Conservation (phyloP, 371 early-diverging fungal genomes). For the Apophysomyces elegans region DNA sequence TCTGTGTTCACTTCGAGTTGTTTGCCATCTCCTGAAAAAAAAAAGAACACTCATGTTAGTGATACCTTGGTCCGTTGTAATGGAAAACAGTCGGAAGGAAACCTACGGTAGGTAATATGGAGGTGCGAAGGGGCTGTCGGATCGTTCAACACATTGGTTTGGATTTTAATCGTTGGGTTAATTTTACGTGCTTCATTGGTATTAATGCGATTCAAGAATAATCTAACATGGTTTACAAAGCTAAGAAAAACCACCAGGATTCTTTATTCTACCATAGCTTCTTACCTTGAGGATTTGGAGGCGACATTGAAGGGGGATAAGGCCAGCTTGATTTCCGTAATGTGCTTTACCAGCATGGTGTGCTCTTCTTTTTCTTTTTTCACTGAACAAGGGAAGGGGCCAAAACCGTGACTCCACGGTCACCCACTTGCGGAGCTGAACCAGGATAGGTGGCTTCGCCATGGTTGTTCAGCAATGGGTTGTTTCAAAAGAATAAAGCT, state of each 20-base stretch:
- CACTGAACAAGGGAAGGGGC: too few species aligned
- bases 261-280: background rate
- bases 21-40: constrained; percentile 57
- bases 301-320: constrained; percentile 50
- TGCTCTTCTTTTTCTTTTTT: background rate
- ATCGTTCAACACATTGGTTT: constrained; percentile 52
- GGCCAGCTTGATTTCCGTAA: constrained; percentile 51
- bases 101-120: constrained; percentile 59
- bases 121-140: constrained; percentile 51
- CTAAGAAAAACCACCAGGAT: background rate
- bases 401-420: too few species aligned
- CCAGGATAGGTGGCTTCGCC: too few species aligned
- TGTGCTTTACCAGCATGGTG: constrained; percentile 51
- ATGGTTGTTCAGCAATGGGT: too few species aligned
- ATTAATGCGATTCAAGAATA: constrained; percentile 62
- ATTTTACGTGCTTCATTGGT: constrained; percentile 55
- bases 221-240: constrained; percentile 31
- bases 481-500: too few species aligned
- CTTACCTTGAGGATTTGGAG: constrained; percentile 53
- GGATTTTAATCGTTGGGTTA: constrained; percentile 61
- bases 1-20: constrained; percentile 54
- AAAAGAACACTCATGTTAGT: background rate
- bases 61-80: background rate
- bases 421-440: too few species aligned
- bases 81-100: background rate